Base-by-base conservation (phyloP, 2,329 filamentous ascomycete genomes). In the Aspergillus luchuensis region DNA sequence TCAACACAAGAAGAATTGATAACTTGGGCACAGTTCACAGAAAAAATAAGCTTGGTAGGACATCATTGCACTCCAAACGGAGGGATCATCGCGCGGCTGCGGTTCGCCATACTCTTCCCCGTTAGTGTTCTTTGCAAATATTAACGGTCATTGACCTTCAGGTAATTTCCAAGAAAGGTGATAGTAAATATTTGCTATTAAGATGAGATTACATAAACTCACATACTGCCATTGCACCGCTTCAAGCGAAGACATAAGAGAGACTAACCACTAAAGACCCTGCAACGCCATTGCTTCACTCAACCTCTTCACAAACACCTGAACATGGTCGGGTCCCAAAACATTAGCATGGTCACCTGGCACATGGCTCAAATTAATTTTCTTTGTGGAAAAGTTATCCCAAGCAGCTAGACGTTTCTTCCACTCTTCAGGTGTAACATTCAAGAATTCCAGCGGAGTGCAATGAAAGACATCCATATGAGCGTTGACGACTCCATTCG, bases 391-490 rank as follows among this genome's bases (percentile, higher is more conserved):
- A 15, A 52, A 36, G 5, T 52, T n/a, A 1, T 52, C 13, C 49
- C 49, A 52, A 13, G 19, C 49, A 8, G 30, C n/a, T 4, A 52
- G 49, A 10, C 28, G 8, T 36, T 21, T 10, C 21, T 36, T 45
- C 61, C 60, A 60, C 11, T 62, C 30, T 13, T 51, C 41, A 21
- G 38, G 49, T 8, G 8, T 15, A 1, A 38, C 23, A 5, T 72
- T 71, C 4, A 69, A 72, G 1, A 61, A 63, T 33, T 63, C 70
- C 2, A 76, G 64, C 2, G 49, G 49, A 17, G 33, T 7, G 28
- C 49, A 52, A 25, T 52, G 17, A 15, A 83, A 82, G 1, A 82
- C 70, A 65, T 83, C 80, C 50, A 82, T 75, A 2, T 36, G 13
- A 0, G 59, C 57, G 0, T 36, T 36, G 1, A 82, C 74, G 0